Evolutionary conservation across 345 rosid species (phyloP), one percentile per base, ranked within the genome.

Genomic region (Chamaenerion angustifolium): DNA sequence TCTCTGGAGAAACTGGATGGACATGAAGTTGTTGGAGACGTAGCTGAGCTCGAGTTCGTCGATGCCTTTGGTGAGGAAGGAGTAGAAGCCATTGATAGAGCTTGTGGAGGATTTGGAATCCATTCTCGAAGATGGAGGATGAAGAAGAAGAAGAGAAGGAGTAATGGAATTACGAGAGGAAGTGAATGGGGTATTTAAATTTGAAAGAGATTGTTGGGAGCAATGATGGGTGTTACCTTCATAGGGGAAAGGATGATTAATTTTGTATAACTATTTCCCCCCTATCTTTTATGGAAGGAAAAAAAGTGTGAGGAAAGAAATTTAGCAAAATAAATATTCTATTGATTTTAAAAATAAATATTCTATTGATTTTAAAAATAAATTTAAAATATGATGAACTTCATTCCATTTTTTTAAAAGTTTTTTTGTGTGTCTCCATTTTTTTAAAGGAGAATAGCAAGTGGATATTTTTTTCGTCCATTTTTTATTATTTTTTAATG

Each of bases 221-320:
- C 68, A 70, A 79, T 79, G 21, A 79, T 79, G 77, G 59, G 52
- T 79, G 75, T 66, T 66, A 68, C 75, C 69, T 61, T 46, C 47
- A 69, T 11, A 68, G 79, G 66, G 81, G 85, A 68, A 71, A 67
- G 54, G 40, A 57, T 49, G 75, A 75, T 79, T 76, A 74, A 23
- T 23, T 23, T 23, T 23, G 27, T 23, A 5, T 23, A 2, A 23
- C 5, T 23, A 23, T 23, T 23, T 23, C 5, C 5, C 27, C 27
- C n/a, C n/a, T n/a, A 23, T 23, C 27, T 23, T 23, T 23, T 23
- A 5, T 23, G 27, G 3, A 2, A 23, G 5, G 5, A 23, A 23
- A 2, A 23, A 23, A 5, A 5, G 27, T 23, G 27, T 23, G 27
- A 5, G 5, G 5, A 23, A 5, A 23, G 5, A 23, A 23, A 2